phyloP scores from a whole-genome alignment of 129 eudicot genomes.

The Chrysanthemum makinoi region DNA sequence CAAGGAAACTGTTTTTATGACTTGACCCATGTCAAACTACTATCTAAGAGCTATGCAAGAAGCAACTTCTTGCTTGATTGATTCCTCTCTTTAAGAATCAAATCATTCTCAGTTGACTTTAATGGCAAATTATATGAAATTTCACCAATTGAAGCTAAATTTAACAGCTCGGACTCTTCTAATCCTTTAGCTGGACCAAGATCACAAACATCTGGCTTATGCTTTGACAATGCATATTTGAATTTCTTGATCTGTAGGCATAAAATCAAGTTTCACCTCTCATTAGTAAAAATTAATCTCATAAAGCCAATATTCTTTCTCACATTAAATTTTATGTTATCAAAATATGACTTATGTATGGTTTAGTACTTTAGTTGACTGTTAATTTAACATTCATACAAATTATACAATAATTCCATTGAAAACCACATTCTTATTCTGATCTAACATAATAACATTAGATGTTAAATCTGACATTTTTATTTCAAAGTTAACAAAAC shows the following conservation, averaged over 20 bases:
- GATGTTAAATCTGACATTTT: too few species aligned
- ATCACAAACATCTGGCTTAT: conserved; percentile 48
- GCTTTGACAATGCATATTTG: conserved; percentile 72
- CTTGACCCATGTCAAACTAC: conserved; percentile 3
- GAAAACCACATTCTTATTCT: too few species aligned
- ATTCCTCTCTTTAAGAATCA: conserved; percentile 32
- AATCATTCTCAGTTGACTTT: conserved; percentile 32
- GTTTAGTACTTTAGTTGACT: too few species aligned
- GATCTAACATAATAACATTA: too few species aligned
- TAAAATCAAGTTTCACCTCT: conserved; percentile 17
- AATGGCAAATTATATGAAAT: conserved; percentile 37
- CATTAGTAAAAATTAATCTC: conserved; percentile 15
- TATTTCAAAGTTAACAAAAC: too few species aligned
- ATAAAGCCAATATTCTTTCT: not conserved
- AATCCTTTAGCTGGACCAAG: conserved; percentile 80
- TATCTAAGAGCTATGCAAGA: conserved; percentile 37
- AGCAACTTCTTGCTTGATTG: conserved; percentile 33
- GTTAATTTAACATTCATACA: too few species aligned
- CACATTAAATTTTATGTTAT: too few species aligned
- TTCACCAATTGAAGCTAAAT: conserved; percentile 64
- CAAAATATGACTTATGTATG: too few species aligned
- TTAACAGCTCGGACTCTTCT: conserved; percentile 69
- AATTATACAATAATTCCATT: too few species aligned
- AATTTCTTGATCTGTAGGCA: conserved; percentile 85
- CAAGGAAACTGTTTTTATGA: conserved; percentile 9